Evolutionary conservation across 108 stramenopile genomes (phyloP), one percentile per base, ranked within the genome.

Genomic region (Conticribra weissflogii): DNA sequence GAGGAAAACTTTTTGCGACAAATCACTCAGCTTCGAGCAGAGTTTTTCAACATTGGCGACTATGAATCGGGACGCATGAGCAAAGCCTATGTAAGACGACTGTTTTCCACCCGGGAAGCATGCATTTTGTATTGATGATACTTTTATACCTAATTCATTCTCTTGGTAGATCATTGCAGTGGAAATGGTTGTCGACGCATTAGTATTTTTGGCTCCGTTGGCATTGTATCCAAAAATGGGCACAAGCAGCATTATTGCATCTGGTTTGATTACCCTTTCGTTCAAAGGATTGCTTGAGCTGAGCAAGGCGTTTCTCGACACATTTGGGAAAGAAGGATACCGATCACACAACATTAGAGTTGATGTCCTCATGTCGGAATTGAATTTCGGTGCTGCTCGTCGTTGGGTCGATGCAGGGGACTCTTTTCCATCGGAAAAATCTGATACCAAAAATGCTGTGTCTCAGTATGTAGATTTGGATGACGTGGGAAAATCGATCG

Each of bases 41-140:
- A 76, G 44, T 76, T 77, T 22, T 85, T 85, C 48, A 71, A 71
- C 25, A 85, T 88, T 57, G 82, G 78, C 16, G 87, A 88, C 63
- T 74, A 65, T 44, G 46, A 54, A 19, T 75, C 87, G 4, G 87
- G 87, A 15, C 55, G 87, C 3, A 88, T 88, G 87, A 83, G 84
- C 4, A 68, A 85, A 71, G 87, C 87, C 16, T 88, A 88, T 62
- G 84, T 88, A 2, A n/a, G n/a, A n/a, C n/a, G n/a, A n/a, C n/a
- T n/a, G n/a, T n/a, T n/a, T n/a, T n/a, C n/a, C n/a, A n/a, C n/a
- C n/a, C n/a, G n/a, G n/a, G n/a, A n/a, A n/a, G n/a, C n/a, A n/a
- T n/a, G n/a, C n/a, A n/a, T n/a, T n/a, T n/a, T n/a, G n/a, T n/a
- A n/a, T n/a, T n/a, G n/a, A n/a, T n/a, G n/a, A n/a, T n/a, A n/a